Conservation (phyloP, 2,329 filamentous ascomycete species). For the Sporothrix sp. region DNA sequence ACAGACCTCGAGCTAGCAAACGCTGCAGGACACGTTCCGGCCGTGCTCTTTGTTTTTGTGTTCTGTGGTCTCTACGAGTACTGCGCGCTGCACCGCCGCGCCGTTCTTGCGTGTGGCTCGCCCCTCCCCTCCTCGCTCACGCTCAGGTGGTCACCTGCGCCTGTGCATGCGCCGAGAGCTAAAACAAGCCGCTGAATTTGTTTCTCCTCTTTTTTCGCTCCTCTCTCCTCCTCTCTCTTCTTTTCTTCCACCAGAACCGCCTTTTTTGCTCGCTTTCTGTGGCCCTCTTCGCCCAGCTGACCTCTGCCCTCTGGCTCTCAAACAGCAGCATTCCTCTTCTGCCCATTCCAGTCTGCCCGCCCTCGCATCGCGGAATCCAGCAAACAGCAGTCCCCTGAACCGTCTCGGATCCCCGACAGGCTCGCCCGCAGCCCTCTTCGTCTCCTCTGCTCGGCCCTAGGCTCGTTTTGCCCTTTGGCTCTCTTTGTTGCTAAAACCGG, state of each 20-base stretch:
- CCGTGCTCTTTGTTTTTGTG: neutral
- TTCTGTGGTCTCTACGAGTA: neutral
- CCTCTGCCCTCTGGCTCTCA: constrained; percentile 3
- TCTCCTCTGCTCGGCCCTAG: neutral
- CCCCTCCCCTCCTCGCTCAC: constrained; percentile 2
- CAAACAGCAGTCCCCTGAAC: neutral
- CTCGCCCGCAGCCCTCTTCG: neutral
- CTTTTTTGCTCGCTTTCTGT: neutral
- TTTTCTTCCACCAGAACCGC: constrained; percentile 2
- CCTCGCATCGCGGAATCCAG: constrained; percentile 1
- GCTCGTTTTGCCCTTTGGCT: constrained; percentile 5
- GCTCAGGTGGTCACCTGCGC: constrained; percentile 9
- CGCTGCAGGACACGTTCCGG: neutral
- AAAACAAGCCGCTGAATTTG: constrained; percentile 5
- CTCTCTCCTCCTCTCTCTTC: neutral
- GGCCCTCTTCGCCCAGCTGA: constrained; percentile 9
- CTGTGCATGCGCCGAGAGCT: constrained; percentile 7
- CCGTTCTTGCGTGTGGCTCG: constrained; percentile 5
- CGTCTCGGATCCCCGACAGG: neutral
- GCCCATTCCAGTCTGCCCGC: constrained; percentile 5
- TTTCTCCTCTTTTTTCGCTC: constrained; percentile 13
- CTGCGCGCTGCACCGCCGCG: neutral
- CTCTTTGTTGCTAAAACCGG: constrained; percentile 7
- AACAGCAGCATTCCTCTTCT: constrained; percentile 6
- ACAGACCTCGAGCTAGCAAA: constrained; percentile 5